Percentiles rank a stretch among this genome's conserved stretches.
Evolutionary conservation across 1,139 yeast genomes (phyloP).

Genomic region (Hyphopichia buzzinii): DNA sequence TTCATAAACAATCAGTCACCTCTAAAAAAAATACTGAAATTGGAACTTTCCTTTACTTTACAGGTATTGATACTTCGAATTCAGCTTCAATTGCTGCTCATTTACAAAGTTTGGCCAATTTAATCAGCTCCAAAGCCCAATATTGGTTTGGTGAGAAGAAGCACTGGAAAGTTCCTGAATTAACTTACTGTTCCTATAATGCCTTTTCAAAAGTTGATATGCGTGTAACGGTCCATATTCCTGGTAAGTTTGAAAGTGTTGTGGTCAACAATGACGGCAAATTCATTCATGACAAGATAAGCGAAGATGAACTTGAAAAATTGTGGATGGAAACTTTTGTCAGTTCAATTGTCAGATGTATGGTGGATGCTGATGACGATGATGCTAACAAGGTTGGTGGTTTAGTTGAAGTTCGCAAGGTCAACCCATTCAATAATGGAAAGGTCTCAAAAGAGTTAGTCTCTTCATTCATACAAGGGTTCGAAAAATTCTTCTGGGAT

Average conservation of each 20-base stretch:
- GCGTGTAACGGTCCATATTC: slow-evolving; percentile 66
- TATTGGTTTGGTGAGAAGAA: slow-evolving; percentile 66
- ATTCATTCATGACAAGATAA: slow-evolving; percentile 35
- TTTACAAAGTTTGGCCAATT: slow-evolving; percentile 71
- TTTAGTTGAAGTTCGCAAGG: slow-evolving; percentile 46
- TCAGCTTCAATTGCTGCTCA: slow-evolving; percentile 68
- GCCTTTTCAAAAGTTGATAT: slow-evolving; percentile 68
- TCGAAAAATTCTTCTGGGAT: slow-evolving; percentile 62
- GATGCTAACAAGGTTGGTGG: slow-evolving; percentile 52
- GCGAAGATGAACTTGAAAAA: slow-evolving; percentile 33
- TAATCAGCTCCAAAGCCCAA: slow-evolving; percentile 56
- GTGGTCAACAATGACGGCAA: slow-evolving; percentile 51
- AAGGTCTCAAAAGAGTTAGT: slow-evolving; percentile 42
- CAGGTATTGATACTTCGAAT: slow-evolving; percentile 58
- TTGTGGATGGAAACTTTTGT: slow-evolving; percentile 71
- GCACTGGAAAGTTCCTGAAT: slow-evolving; percentile 73
- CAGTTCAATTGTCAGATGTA: slow-evolving; percentile 61
- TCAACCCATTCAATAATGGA: slow-evolving; percentile 56
- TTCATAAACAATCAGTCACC: slow-evolving; percentile 46
- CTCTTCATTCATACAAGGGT: slow-evolving; percentile 53
- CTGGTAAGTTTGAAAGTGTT: slow-evolving; percentile 53
- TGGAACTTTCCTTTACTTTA: slow-evolving; percentile 55
- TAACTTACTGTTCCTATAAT: slow-evolving; percentile 46
- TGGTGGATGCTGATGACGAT: slow-evolving; percentile 68
- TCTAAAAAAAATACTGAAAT: slow-evolving; percentile 41